Conservation (phyloP, 345 rosid genomes). For the Populus ilicifolia region DNA sequence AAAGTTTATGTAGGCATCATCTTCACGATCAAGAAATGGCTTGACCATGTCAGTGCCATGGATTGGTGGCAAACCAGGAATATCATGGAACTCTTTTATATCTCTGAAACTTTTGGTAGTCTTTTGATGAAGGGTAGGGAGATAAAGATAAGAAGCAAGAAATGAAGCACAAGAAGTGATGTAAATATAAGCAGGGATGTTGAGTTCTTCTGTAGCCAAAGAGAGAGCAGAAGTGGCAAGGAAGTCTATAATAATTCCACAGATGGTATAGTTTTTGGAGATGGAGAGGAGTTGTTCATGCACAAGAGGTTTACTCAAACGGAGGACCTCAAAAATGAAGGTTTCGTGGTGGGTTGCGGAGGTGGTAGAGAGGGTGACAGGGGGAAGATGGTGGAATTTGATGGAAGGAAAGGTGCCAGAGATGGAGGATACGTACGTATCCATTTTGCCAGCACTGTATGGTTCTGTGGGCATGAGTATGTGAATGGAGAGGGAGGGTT, state of each 20-base stretch:
- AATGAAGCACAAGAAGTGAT: slow-evolving; percentile 7
- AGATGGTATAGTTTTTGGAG: neutral
- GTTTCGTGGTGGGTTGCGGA: neutral
- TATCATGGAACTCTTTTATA: neutral
- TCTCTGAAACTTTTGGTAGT: slow-evolving; percentile 18
- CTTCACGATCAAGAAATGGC: slow-evolving; percentile 18
- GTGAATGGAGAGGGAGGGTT: slow-evolving; percentile 51
- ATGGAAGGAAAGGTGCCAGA: slow-evolving; percentile 18
- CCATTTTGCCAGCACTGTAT: slow-evolving; percentile 34
- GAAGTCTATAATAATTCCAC: slow-evolving; percentile 24
- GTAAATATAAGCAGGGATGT: slow-evolving; percentile 26
- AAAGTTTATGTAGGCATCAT: slow-evolving; percentile 9
- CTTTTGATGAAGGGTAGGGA: slow-evolving; percentile 12
- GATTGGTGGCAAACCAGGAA: slow-evolving; percentile 33
- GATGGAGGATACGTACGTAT: slow-evolving; percentile 26
- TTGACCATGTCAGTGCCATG: slow-evolving; percentile 20
- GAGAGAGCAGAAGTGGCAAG: slow-evolving; percentile 16
- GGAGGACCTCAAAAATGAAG: slow-evolving; percentile 8
- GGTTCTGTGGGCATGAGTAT: slow-evolving; percentile 41
- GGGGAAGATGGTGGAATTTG: slow-evolving; percentile 30
- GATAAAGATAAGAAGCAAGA: slow-evolving; percentile 10
- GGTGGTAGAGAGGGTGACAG: slow-evolving; percentile 8
- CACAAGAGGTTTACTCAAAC: slow-evolving; percentile 22
- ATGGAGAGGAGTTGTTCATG: slow-evolving; percentile 15
- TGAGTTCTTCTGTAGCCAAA: slow-evolving; percentile 19